Conservation (phyloP, 169 alveolate genomes). For the Plasmodium gonderi region DNA sequence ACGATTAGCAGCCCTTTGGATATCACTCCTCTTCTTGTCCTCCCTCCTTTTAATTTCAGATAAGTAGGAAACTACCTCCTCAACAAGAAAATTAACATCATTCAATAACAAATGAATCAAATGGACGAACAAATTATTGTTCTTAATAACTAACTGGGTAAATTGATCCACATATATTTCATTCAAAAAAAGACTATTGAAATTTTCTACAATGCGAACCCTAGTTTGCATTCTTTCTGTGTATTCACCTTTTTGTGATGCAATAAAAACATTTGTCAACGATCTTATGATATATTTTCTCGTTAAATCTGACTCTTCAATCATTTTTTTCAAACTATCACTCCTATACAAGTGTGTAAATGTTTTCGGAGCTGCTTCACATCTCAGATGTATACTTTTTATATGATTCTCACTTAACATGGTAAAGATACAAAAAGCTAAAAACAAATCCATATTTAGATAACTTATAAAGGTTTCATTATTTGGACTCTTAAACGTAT, state of each 20-base stretch:
- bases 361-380: slow-evolving; percentile 86
- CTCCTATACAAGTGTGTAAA: slow-evolving; percentile 77
- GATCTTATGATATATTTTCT: slow-evolving; percentile 83
- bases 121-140: slow-evolving; percentile 87
- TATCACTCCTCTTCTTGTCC: slow-evolving; percentile 70
- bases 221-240: slow-evolving; percentile 85
- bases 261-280: slow-evolving; percentile 83
- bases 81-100: slow-evolving; percentile 88
- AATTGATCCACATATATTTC: slow-evolving; percentile 81
- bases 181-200: slow-evolving; percentile 78
- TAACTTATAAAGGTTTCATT: slow-evolving; percentile 73
- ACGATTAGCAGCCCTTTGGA: neutral
- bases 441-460: slow-evolving; percentile 87
- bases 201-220: slow-evolving; percentile 82
- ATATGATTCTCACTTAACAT: slow-evolving; percentile 85
- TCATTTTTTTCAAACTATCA: slow-evolving; percentile 57
- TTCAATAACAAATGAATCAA: slow-evolving; percentile 89
- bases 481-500: slow-evolving; percentile 77
- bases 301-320: slow-evolving; percentile 74
- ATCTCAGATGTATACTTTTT: slow-evolving; percentile 88
- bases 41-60: slow-evolving; percentile 90
- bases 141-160: slow-evolving; percentile 77
- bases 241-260: slow-evolving; percentile 86
- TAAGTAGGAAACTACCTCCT: slow-evolving; percentile 89
- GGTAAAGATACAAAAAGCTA: slow-evolving; percentile 84